Conservation (phyloP, 2,329 filamentous ascomycete genomes). For the Fonsecaea nubica region DNA sequence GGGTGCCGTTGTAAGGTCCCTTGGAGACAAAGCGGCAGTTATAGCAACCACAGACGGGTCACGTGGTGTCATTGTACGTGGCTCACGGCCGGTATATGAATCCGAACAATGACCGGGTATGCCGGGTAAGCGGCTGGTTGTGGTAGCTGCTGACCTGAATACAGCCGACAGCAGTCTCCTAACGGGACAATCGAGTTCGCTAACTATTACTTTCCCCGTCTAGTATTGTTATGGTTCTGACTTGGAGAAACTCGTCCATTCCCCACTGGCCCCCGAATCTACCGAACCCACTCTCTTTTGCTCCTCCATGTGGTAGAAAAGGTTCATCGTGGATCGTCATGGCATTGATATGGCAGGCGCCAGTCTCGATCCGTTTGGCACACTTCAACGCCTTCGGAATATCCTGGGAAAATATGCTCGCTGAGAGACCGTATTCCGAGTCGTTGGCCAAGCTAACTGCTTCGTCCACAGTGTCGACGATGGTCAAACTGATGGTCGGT, state of each 20-base stretch:
- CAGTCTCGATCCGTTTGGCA: conserved; percentile 61
- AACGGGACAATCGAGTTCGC: neutral
- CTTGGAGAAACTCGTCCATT: conserved; percentile 66
- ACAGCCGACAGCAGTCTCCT: neutral
- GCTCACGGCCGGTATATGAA: neutral
- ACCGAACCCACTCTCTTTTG: conserved; percentile 74
- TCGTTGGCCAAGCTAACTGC: conserved; percentile 48
- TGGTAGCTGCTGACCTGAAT: neutral
- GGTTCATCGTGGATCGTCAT: conserved; percentile 48
- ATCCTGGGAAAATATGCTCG: conserved; percentile 51
- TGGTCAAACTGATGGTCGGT: conserved; percentile 48
- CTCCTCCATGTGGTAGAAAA: conserved; percentile 69
- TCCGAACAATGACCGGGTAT: neutral
- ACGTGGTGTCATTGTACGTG: neutral
- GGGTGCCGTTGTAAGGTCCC: neutral
- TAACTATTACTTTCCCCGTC: conserved; percentile 41
- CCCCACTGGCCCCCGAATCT: conserved; percentile 62
- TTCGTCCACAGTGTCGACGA: conserved; percentile 49
- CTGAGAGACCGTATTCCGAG: conserved; percentile 50
- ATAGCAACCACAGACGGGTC: neutral
- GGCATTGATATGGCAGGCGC: conserved; percentile 66
- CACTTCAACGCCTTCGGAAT: conserved; percentile 56
- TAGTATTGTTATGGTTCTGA: conserved; percentile 56
- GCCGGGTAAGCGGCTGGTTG: neutral
- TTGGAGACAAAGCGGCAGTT: neutral